Conservation (phyloP, 306 rosid genomes). For the Prinsepia uniflora region DNA sequence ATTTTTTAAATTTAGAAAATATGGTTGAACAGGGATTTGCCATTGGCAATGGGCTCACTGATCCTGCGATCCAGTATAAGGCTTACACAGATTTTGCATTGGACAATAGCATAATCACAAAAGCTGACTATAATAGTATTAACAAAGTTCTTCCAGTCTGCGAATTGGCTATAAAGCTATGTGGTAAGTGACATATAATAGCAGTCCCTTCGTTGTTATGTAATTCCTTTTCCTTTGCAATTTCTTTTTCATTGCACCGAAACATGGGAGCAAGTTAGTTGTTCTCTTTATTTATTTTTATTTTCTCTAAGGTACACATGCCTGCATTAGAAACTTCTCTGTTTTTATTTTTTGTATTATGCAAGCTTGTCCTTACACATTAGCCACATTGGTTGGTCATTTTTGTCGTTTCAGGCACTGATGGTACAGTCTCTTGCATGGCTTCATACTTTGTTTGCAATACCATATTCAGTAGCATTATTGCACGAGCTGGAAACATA, state of each 20-base stretch:
- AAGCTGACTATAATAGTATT: conserved; percentile 55
- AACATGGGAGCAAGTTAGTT: conserved; percentile 8
- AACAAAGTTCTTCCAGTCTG: conserved; percentile 75
- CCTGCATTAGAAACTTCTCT: background rate
- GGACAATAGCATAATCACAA: conserved; percentile 69
- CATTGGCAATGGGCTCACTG: conserved; percentile 96
- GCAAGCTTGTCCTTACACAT: background rate
- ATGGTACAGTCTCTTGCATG: conserved; percentile 71
- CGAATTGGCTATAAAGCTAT: conserved; percentile 72
- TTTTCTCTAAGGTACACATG: conserved; percentile 8
- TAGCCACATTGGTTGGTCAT: conserved; percentile 3
- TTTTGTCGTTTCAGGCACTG: conserved; percentile 58
- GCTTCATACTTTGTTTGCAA: conserved; percentile 81
- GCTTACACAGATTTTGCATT: conserved; percentile 91
- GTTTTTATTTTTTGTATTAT: background rate
- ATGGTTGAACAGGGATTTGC: conserved; percentile 80
- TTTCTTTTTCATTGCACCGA: background rate
- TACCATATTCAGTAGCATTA: conserved; percentile 70
- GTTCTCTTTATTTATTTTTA: conserved; percentile 2
- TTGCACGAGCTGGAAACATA: conserved; percentile 59
- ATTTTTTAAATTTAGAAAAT: conserved; percentile 24
- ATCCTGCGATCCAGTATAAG: conserved; percentile 87
- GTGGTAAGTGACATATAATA: conserved; percentile 53
- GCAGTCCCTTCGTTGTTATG: conserved; percentile 7
- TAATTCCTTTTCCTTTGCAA: background rate